phyloP scores from a whole-genome alignment of 257 asterid genomes.

The Scutellaria barbata region DNA sequence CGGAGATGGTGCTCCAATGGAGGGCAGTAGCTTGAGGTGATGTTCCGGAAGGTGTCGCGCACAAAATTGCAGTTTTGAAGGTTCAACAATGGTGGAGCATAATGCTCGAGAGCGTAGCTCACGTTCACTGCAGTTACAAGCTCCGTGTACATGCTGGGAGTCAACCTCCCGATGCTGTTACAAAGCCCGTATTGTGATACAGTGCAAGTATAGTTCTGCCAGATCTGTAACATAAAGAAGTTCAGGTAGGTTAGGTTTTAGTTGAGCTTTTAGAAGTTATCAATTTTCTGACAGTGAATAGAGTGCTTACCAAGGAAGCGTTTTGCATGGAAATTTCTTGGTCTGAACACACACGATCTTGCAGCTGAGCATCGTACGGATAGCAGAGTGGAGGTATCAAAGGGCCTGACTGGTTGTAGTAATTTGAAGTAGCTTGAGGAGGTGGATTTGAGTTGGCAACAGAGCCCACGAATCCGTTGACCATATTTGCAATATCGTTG shows the following conservation, averaged over 20 bases:
- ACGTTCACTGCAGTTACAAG: slow-evolving; percentile 66
- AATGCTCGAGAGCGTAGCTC: slow-evolving; percentile 83
- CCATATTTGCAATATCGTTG: slow-evolving; percentile 67
- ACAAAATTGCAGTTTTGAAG: slow-evolving; percentile 92
- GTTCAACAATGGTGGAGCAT: slow-evolving; percentile 71
- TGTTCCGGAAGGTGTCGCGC: slow-evolving; percentile 78
- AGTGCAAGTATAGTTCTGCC: slow-evolving; percentile 48
- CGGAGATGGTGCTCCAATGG: slow-evolving; percentile 68
- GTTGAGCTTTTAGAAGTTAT: not conserved
- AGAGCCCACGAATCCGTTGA: slow-evolving; percentile 67
- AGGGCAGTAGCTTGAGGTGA: slow-evolving; percentile 71
- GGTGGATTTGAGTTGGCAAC: slow-evolving; percentile 76
- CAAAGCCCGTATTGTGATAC: slow-evolving; percentile 41
- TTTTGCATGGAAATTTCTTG: slow-evolving; percentile 71
- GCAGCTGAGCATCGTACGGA: slow-evolving; percentile 78
- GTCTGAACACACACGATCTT: slow-evolving; percentile 65
- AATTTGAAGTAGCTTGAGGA: slow-evolving; percentile 46
- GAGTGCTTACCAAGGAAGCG: slow-evolving; percentile 61
- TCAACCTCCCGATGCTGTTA: slow-evolving; percentile 44
- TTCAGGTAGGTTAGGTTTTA: not conserved
- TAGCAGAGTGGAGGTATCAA: slow-evolving; percentile 75
- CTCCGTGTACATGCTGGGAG: slow-evolving; percentile 45
- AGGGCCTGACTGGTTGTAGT: slow-evolving; percentile 88
- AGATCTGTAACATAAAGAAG: slow-evolving; percentile 38
- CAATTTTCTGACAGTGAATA: not conserved